phyloP scores from a whole-genome alignment of 371 early-diverging fungal genomes.

The Rhizopus arrhizus region DNA sequence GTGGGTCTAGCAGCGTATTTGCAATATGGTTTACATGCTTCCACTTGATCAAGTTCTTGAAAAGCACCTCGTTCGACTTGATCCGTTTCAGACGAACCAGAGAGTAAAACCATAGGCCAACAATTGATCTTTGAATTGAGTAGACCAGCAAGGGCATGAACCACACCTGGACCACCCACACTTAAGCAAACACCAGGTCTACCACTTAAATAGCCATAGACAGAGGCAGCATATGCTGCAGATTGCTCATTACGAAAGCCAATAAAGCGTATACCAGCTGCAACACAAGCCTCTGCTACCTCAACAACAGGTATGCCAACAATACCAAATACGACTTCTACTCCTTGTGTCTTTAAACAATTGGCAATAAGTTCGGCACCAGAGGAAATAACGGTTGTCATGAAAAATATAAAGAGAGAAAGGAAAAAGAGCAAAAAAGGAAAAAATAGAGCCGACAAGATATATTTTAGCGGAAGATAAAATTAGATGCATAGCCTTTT shows the following conservation, averaged over 20 bases:
- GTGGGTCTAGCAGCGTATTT: conserved; percentile 68
- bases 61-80: conserved; percentile 74
- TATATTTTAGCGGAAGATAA: neutral
- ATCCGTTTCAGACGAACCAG: conserved; percentile 61
- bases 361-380: conserved; percentile 71
- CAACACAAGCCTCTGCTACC: conserved; percentile 72
- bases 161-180: conserved; percentile 82
- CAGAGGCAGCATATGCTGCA: conserved; percentile 76
- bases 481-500: neutral
- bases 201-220: conserved; percentile 69
- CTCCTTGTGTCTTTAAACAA: conserved; percentile 63
- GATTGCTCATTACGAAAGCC: conserved; percentile 82
- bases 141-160: conserved; percentile 77
- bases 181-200: conserved; percentile 76
- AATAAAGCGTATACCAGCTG: conserved; percentile 74
- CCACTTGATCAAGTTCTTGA: conserved; percentile 79
- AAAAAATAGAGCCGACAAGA: neutral
- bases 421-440: conserved; percentile 1
- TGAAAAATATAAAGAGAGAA: conserved; percentile 1
- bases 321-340: conserved; percentile 76
- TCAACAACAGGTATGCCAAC: conserved; percentile 86
- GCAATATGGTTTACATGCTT: conserved; percentile 63
- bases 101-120: conserved; percentile 71
- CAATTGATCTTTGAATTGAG: conserved; percentile 71
- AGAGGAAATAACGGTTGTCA: conserved; percentile 29